Base-by-base conservation (phyloP, 768 basidiomycete species). In the Suillus paluster region DNA sequence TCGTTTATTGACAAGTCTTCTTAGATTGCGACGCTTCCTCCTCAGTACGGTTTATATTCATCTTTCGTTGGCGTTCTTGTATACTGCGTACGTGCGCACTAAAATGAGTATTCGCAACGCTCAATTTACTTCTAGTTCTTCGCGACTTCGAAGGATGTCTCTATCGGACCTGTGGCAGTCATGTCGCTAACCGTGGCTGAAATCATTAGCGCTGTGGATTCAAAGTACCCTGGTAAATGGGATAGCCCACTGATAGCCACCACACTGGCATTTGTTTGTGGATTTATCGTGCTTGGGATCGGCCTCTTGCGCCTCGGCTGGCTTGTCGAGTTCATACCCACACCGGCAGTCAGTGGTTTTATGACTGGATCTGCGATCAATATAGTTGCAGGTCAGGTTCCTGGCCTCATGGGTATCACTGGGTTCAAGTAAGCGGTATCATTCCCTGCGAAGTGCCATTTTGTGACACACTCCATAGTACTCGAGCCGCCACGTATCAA, bases 301-400 rank as follows among this genome's bases (percentile, higher is more conserved):
- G 97, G 97, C 53, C 77, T 99, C 25, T 80, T 99, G 12, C 85
- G 97, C 11, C 68, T 98, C 6, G 97, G 97, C 0, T 97, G 95
- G 94, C 78, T 98, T 36, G 90, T 99, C 56, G 96, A 99, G 71
- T 95, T 99, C 73, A 98, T 96, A 64, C 91, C 93, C 21, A 83
- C 86, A 8, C 91, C 91, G 3, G 92, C 92, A 3, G 89, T 94
- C 63, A 90, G 88, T 67, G 91, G 90, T 21, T 93, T 97, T 79
- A 97, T 99, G 95, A 99, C 97, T 0, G 97, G 97, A 21, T 95
- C 92, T n/a, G 97, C 97, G 39, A 87, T 98, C 77, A 95, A 81
- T 73, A 99, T 99, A 68, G 89, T 88, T 17, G 82, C 87, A 19
- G 87, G 94, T 38, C 97, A 99, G 77, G 83, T 97, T 5, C 95